Evolutionary conservation across 2,329 filamentous ascomycete genomes (phyloP).

Genomic region (Alternaria dauci): DNA sequence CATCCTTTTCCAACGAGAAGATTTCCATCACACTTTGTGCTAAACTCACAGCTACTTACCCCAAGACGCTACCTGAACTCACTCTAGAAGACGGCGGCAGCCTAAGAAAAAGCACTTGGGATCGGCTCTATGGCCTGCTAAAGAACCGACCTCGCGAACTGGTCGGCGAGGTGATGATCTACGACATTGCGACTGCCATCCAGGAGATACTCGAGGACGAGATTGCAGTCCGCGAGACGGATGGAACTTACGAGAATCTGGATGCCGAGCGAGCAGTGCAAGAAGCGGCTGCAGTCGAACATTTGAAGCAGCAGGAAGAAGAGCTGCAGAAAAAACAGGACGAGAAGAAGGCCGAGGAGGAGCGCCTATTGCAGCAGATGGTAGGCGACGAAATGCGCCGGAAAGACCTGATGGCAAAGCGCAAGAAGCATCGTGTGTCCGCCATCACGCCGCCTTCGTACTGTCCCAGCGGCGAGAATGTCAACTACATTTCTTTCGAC

Average conservation of each 20-base stretch:
- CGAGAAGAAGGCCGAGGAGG: constrained; percentile 69
- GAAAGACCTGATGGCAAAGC: constrained; percentile 66
- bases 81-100: constrained; percentile 70
- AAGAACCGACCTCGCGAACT: constrained; percentile 72
- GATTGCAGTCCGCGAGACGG: constrained; percentile 77
- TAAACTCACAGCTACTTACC: constrained; percentile 88
- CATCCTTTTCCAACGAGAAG: constrained; percentile 75
- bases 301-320: constrained; percentile 59
- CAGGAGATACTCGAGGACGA: constrained; percentile 83
- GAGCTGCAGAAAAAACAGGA: constrained; percentile 52
- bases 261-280: constrained; percentile 88
- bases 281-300: constrained; percentile 72
- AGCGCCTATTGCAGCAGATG: constrained; percentile 73
- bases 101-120: constrained; percentile 74
- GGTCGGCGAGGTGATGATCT: constrained; percentile 71
- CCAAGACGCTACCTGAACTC: constrained; percentile 79
- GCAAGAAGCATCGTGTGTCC: constrained; percentile 62
- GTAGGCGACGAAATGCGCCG: constrained; percentile 77
- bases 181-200: constrained; percentile 67
- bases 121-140: constrained; percentile 74
- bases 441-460: constrained; percentile 44
- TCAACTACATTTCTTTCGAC: constrained; percentile 67
- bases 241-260: constrained; percentile 80
- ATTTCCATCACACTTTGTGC: constrained; percentile 77
- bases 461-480: constrained; percentile 50